Conservation (phyloP, 805 yeast genomes). For the Lachancea cidri region DNA sequence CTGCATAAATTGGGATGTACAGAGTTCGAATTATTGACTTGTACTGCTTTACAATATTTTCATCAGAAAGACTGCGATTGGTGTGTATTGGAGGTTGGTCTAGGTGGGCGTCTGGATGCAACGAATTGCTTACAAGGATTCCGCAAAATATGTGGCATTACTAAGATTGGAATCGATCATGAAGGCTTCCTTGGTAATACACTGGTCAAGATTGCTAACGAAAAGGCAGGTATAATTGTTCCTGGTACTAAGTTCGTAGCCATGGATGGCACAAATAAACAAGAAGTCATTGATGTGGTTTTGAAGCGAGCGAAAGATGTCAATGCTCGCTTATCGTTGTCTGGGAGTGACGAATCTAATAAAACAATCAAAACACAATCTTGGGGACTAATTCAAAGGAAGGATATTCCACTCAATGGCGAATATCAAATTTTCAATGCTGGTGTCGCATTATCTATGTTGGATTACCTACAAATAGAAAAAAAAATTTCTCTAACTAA, state of each 20-base stretch:
- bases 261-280: slow-evolving; percentile 62
- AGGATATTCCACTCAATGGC: slow-evolving; percentile 58
- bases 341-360: slow-evolving; percentile 13
- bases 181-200: slow-evolving; percentile 68
- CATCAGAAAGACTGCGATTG: slow-evolving; percentile 51
- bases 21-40: slow-evolving; percentile 83
- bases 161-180: slow-evolving; percentile 86
- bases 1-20: slow-evolving; percentile 57
- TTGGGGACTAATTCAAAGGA: slow-evolving; percentile 30
- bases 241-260: slow-evolving; percentile 50
- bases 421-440: slow-evolving; percentile 67
- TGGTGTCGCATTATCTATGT: slow-evolving; percentile 56
- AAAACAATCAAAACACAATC: slow-evolving; percentile 22
- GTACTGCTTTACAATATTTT: slow-evolving; percentile 78
- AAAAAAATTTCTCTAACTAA: slow-evolving; percentile 28
- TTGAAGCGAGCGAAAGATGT: slow-evolving; percentile 31
- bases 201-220: slow-evolving; percentile 57
- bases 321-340: slow-evolving; percentile 28
- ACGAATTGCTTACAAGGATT: slow-evolving; percentile 61
- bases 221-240: slow-evolving; percentile 80
- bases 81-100: slow-evolving; percentile 90
- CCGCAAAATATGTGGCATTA: slow-evolving; percentile 63
- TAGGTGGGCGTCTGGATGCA: slow-evolving; percentile 87
- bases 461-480: slow-evolving; percentile 35
- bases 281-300: slow-evolving; percentile 46